Percentiles rank a stretch among this genome's conserved stretches.
phyloP scores from a whole-genome alignment of 1,284 basidiomycete species.

The Tylopilus orsonianus region DNA sequence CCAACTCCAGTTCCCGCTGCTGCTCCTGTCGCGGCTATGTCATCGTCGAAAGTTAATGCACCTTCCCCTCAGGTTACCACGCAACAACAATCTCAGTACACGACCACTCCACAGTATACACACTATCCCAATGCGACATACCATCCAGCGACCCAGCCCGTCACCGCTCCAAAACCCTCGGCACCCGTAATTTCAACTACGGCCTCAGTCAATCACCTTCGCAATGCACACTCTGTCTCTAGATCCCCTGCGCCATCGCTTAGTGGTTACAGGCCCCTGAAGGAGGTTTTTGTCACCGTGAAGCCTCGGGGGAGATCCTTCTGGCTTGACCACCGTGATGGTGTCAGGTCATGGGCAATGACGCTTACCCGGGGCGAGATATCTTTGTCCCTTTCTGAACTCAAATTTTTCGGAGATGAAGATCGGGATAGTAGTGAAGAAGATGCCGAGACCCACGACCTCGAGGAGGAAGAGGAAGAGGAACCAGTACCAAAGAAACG shows the following conservation, averaged over 20 bases:
- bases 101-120: slow-evolving; percentile 26
- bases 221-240: slow-evolving; percentile 33
- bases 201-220: slow-evolving; percentile 20
- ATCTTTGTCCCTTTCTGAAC: slow-evolving; percentile 48
- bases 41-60: slow-evolving; percentile 30
- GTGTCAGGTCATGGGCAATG: slow-evolving; percentile 68
- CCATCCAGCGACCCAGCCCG: slow-evolving; percentile 33
- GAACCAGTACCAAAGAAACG: slow-evolving; percentile 38
- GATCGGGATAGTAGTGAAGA: slow-evolving; percentile 50
- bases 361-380: slow-evolving; percentile 55
- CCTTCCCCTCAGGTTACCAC: slow-evolving; percentile 33
- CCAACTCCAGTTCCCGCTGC: slow-evolving; percentile 23
- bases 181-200: slow-evolving; percentile 13
- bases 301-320: slow-evolving; percentile 58
- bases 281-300: slow-evolving; percentile 51
- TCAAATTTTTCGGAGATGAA: slow-evolving; percentile 50
- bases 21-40: slow-evolving; percentile 1
- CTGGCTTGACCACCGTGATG: slow-evolving; percentile 57
- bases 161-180: slow-evolving; percentile 24
- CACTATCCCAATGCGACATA: slow-evolving; percentile 52
- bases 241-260: slow-evolving; percentile 47
- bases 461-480: slow-evolving; percentile 42
- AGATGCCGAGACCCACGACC: slow-evolving; percentile 41
- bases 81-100: slow-evolving; percentile 30
- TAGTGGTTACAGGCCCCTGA: slow-evolving; percentile 45